These are phyloP conservation scores for Vinca minor DNA, from an alignment of 257 asterid species.

Conservation along the genomic window DNA sequence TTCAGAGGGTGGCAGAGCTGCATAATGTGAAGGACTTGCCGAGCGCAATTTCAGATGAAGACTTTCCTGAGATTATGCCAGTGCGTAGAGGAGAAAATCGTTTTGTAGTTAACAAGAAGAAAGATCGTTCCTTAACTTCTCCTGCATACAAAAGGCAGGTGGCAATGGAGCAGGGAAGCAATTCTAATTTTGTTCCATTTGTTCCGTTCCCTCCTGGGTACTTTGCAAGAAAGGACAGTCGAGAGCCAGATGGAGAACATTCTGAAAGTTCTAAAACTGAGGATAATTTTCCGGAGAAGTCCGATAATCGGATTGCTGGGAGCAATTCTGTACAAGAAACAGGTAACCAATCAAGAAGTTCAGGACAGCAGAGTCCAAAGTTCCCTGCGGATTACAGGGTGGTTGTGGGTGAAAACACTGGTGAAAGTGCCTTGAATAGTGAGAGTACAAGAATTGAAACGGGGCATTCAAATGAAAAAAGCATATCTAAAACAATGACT, in stretches of 20 bases:
- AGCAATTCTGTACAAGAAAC: conserved; percentile 8
- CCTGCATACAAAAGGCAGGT: conserved; percentile 65
- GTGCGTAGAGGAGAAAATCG: conserved; percentile 72
- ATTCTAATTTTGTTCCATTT: conserved; percentile 59
- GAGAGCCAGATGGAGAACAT: conserved; percentile 24
- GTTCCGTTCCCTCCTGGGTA: conserved; percentile 98
- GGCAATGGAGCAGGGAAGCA: conserved; percentile 57
- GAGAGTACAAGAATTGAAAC: conserved; percentile 8
- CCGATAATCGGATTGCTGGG: conserved; percentile 13
- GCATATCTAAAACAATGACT: conserved; percentile 10
- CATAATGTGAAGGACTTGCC: conserved; percentile 61
- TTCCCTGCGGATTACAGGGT: conserved; percentile 11
- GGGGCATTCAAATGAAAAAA: conserved; percentile 20
- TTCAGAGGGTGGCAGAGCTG: conserved; percentile 56
- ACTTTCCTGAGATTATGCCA: conserved; percentile 80
- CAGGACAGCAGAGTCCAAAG: conserved; percentile 21
- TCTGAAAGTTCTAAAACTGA: conserved; percentile 16
- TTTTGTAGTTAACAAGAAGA: conserved; percentile 62
- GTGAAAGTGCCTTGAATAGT: conserved; percentile 17
- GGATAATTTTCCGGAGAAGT: conserved; percentile 15
- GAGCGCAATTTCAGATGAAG: conserved; percentile 58
- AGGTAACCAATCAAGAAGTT: conserved; percentile 10
- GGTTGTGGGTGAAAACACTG: conserved; percentile 15
- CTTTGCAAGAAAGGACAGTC: conserved; percentile 50
- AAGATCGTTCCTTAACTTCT: conserved; percentile 68